These are phyloP conservation scores for Catenaria anguillulae DNA, from an alignment of 371 early-diverging fungal species.

Conservation along the genomic window DNA sequence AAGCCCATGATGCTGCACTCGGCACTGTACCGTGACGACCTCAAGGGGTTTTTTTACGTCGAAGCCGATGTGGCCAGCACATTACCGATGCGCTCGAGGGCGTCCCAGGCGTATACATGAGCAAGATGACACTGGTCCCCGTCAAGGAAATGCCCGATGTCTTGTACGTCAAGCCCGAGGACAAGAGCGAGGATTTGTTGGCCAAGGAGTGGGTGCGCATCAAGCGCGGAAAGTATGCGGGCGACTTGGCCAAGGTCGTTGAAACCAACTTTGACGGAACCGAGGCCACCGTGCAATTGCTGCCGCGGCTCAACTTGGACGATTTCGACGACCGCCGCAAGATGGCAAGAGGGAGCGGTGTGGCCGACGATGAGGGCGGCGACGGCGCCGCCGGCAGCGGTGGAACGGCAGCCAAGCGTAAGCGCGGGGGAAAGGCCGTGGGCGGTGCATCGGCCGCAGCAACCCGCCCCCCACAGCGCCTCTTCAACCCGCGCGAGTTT, in stretches of 20 bases:
- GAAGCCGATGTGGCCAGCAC: constrained; percentile 75
- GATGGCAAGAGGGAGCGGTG: constrained; percentile 6
- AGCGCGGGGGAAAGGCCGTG: constrained; percentile 20
- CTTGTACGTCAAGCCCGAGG: constrained; percentile 54
- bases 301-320: neutral
- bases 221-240: constrained; percentile 87
- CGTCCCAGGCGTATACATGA: constrained; percentile 55
- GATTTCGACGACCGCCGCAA: constrained; percentile 8
- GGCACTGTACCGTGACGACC: constrained; percentile 70
- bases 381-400: constrained; percentile 21
- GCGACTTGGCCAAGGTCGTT: constrained; percentile 80
- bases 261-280: constrained; percentile 3
- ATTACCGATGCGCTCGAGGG: constrained; percentile 63
- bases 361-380: constrained; percentile 13
- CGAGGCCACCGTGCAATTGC: neutral
- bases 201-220: constrained; percentile 71
- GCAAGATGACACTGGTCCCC: constrained; percentile 74
- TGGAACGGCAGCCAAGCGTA: constrained; percentile 44
- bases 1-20: constrained; percentile 56
- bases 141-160: constrained; percentile 92
- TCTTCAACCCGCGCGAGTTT: constrained; percentile 55
- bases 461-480: constrained; percentile 42
- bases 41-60: constrained; percentile 91
- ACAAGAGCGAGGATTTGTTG: constrained; percentile 1
- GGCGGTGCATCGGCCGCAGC: neutral